Evolutionary conservation across 768 basidiomycete species (phyloP).

Genomic region (Sporobolomyces pararoseus): DNA sequence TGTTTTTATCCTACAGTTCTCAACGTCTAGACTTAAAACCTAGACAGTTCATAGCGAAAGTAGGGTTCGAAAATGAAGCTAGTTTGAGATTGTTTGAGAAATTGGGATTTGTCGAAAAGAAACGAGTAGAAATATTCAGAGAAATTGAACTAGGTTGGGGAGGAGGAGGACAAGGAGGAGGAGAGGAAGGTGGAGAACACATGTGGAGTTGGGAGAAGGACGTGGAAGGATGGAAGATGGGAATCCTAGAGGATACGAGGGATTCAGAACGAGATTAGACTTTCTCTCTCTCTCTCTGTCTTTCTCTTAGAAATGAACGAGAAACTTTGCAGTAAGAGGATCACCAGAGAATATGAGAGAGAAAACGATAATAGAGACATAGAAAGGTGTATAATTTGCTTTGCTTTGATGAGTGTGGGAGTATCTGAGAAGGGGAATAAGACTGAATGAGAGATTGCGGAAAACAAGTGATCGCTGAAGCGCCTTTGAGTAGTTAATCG

Average conservation of each 20-base stretch:
- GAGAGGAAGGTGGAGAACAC: background rate
- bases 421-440: too few relatives aligned
- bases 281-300: too few relatives aligned
- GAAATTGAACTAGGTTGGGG: constrained; percentile 73
- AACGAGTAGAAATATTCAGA: constrained; percentile 67
- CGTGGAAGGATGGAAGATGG: constrained; percentile 12
- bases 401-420: too few relatives aligned
- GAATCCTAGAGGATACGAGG: constrained; percentile 17
- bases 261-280: constrained; percentile 24
- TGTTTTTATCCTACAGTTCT: constrained; percentile 64
- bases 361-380: too few relatives aligned
- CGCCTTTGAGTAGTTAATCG: too few relatives aligned
- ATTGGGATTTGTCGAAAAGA: constrained; percentile 69
- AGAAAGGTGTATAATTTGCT: too few relatives aligned
- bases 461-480: too few relatives aligned
- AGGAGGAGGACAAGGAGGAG: background rate
- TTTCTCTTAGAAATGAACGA: background rate
- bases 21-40: constrained; percentile 49
- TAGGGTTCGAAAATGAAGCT: constrained; percentile 64
- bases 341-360: background rate
- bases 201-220: constrained; percentile 27
- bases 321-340: background rate
- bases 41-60: constrained; percentile 62
- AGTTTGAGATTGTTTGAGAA: constrained; percentile 70
- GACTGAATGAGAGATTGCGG: too few relatives aligned